phyloP scores from a whole-genome alignment of 2,329 filamentous ascomycete genomes.

The Mycocentrospora acerina region DNA sequence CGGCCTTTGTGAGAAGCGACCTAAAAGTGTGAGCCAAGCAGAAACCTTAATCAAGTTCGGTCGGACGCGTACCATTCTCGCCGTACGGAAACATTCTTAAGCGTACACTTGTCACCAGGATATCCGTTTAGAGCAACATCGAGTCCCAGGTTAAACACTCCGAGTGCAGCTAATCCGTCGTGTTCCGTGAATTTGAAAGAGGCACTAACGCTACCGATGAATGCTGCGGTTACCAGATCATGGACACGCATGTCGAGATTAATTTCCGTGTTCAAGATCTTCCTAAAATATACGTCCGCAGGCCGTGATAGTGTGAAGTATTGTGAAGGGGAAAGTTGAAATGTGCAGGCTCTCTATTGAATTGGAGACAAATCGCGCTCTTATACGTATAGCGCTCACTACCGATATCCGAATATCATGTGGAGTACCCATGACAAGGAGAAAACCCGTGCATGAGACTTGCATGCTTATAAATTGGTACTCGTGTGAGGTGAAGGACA shows the following conservation, averaged over 20 bases:
- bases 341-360: not conserved
- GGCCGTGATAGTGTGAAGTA: too few relatives aligned
- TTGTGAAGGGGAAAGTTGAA: not conserved
- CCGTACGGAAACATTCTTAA: conserved; percentile 43
- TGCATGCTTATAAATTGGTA: not conserved
- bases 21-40: conserved; percentile 6
- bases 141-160: conserved; percentile 34
- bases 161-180: conserved; percentile 38
- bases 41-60: too few relatives aligned
- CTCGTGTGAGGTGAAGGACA: not conserved
- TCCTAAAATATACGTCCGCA: not conserved
- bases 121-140: conserved; percentile 25
- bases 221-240: conserved; percentile 9
- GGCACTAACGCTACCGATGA: conserved; percentile 17
- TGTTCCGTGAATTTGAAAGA: conserved; percentile 15
- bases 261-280: not conserved
- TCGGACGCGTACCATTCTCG: conserved; percentile 44
- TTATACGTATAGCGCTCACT: conserved; percentile 2
- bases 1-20: conserved; percentile 18
- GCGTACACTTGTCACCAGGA: conserved; percentile 32
- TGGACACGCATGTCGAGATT: conserved; percentile 20
- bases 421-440: conserved; percentile 2
- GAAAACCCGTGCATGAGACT: conserved; percentile 2
- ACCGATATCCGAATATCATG: not conserved
- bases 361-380: not conserved